Base-by-base conservation (phyloP, 2,329 filamentous ascomycete genomes). In the Cordyceps cicadae region DNA sequence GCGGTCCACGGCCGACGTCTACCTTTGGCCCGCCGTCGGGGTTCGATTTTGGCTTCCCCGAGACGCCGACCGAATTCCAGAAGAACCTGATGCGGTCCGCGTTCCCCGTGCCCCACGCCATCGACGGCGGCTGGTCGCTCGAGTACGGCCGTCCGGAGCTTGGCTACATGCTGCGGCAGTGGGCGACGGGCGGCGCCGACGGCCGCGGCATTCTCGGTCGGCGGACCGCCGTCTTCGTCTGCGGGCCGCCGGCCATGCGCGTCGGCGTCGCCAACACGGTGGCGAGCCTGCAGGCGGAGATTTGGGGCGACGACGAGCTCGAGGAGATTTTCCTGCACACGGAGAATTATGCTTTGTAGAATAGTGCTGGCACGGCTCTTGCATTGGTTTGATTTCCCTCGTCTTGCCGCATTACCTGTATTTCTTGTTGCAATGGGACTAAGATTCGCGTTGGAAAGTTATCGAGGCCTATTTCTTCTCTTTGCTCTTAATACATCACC, bases 251-350 rank as follows among this genome's bases (percentile, higher is more conserved):
- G 1, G 80, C 85, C 61, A 95, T 97, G 92, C 79, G 93, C 64
- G 85, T 92, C 14, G 91, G 92, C 66, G 92, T 97, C 17, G 87
- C 89, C n/a, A 89, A 85, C 66, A 89, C 90, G 0, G 90, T 96
- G 26, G 93, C 93, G 3, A 78, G 82, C 62, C 76, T 97, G 68
- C 93, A 97, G 79, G 84, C 83, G 29, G 85, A 87, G 72, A 92
- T 97, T 54, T 92, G 90, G 88, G 86, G 83, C 6, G 87, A 91
- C 67, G 83, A 87, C 39, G 81, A 83, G 67, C 82, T 88, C 52
- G 92, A 97, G 70, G 93, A 97, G 81, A 89, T 97, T 59, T 97
- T 92, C 72, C 74, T 97, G 72, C 93, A 97, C 77, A 90, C 92
- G 3, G 93, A 97, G 79, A 97, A 97, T 72, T 97, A 96, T 76